Percentiles rank a stretch among this genome's conserved stretches.
Conservation (phyloP, 345 rosid genomes). For the Sisymbrium altissimum region DNA sequence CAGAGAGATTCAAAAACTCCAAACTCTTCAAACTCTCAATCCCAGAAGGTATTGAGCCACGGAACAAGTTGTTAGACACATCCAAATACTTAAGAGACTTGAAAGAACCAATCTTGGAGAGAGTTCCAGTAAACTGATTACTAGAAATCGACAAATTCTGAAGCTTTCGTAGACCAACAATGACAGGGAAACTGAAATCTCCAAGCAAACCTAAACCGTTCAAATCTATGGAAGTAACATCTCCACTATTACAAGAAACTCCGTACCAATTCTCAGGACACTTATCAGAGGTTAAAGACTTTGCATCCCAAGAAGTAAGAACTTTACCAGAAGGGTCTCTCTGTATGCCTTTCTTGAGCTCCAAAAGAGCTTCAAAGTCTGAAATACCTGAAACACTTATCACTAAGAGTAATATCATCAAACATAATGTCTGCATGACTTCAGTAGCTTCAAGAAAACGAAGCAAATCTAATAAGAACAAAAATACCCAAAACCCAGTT, state of each 20-base stretch:
- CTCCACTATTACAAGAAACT: conserved; percentile 55
- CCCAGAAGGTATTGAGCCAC: conserved; percentile 50
- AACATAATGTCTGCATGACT: conserved; percentile 59
- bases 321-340: conserved; percentile 56
- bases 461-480: neutral
- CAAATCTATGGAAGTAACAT: conserved; percentile 56
- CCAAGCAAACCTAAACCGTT: conserved; percentile 64
- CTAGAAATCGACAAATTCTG: conserved; percentile 57
- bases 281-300: conserved; percentile 54
- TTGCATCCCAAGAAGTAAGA: conserved; percentile 67
- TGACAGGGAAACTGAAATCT: conserved; percentile 58
- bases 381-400: conserved; percentile 46
- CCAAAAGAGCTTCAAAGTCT: conserved; percentile 73
- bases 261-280: conserved; percentile 83
- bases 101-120: conserved; percentile 55
- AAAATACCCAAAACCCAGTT: neutral
- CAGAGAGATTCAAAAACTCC: conserved; percentile 54
- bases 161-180: conserved; percentile 53
- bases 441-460: conserved; percentile 15
- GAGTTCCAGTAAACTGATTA: conserved; percentile 64
- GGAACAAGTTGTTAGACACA: conserved; percentile 53
- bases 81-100: conserved; percentile 56
- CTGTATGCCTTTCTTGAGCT: conserved; percentile 64
- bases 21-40: conserved; percentile 41
- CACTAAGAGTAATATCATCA: conserved; percentile 42